Evolutionary conservation across 2,329 filamentous ascomycete genomes (phyloP), one percentile per base, ranked within the genome.

Genomic region (Myotisia sp.): DNA sequence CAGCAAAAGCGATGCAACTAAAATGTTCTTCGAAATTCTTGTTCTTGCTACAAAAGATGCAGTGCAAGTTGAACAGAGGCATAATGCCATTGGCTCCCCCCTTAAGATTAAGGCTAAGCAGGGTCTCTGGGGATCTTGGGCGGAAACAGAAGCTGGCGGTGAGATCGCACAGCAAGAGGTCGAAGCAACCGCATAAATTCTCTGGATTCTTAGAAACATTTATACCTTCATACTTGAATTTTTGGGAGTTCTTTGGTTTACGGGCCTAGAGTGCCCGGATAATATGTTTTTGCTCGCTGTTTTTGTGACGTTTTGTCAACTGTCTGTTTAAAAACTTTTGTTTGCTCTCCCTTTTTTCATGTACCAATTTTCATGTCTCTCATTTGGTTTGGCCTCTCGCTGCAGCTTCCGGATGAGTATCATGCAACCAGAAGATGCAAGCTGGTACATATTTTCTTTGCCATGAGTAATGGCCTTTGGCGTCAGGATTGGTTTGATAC

Each of bases 21-120:
- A 94, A 68, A 94, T 98, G 85, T 98, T 98, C 64, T 98, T 98
- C 49, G 90, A 98, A 61, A 79, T 90, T 36, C 68, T 98, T 16
- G 90, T 98, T 3, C 69, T 98, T 29, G 90, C 87, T 4, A 98
- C 90, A 26, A 98, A 98, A 63, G 90, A 98, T 54, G 90, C 90
- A 18, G 81, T 98, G 61, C 93, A 93, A 60, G 84, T 95, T 17
- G 87, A 95, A 54, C 90, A 98, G 59, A 71, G 71, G 31, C 65
- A 76, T 41, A 71, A 70, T 9, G 51, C 68, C 23, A 70, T 95
- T 17, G 86, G 86, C 32, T 80, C 76, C 2, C 71, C 79, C 9
- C 83, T 98, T 50, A 70, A 78, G 38, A 80, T 98, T 38, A 70
- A 84, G 45, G 85, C 80, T 39, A 98, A 98, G 71, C 74, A 83